Evolutionary conservation across 768 basidiomycete genomes (phyloP), one percentile per base, ranked within the genome.

Genomic region (Dioszegia crocea): DNA sequence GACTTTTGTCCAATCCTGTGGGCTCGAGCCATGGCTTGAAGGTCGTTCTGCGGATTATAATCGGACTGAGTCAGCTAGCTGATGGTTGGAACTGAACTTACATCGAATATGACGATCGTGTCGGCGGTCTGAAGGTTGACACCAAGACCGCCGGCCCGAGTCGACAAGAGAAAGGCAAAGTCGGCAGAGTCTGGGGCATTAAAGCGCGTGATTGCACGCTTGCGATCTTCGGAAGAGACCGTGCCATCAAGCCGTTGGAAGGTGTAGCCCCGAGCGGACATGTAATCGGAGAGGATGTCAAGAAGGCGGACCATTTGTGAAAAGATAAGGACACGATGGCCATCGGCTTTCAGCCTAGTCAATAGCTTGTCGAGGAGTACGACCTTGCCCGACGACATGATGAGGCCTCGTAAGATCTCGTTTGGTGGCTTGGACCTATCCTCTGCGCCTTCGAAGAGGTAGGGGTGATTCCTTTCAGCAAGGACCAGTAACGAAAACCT

Each of bases 121-220:
- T 99, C 86, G 16, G 96, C 96, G 39, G 96, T 98, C 80, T 98
- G 96, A 63, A 99, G 82, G 79, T 99, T 99, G 83, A 98, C 98
- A 50, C 96, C 96, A 39, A 99, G 83, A 19, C 96, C 96, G 57
- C 96, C 96, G 31, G 96, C 96, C 60, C 96, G 86, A 14, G 96
- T 99, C 19, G 93, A 97, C 14, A 99, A 83, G 59, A 99, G 79
- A 80, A 99, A 99, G 2, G 91, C 93, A 71, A 99, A 99, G 76
- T 99, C 96, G 4, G 86, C 88, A 2, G 91, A 94, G 16, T 86
- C 88, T 10, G 88, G 87, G 1, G 91, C 83, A 74, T 99, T 99
- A 81, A 94, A 99, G 74, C 97, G 92, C 56, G 91, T 90, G 60
- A 99, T 99, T 17, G 91, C 88, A 79, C 88, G 91, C 80, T 97